A percentile compares a stretch with the other conserved stretches of the same genome.
Evolutionary conservation across 73 alveolate genomes (phyloP).

Genomic region (Paramecium tetraurelia): DNA sequence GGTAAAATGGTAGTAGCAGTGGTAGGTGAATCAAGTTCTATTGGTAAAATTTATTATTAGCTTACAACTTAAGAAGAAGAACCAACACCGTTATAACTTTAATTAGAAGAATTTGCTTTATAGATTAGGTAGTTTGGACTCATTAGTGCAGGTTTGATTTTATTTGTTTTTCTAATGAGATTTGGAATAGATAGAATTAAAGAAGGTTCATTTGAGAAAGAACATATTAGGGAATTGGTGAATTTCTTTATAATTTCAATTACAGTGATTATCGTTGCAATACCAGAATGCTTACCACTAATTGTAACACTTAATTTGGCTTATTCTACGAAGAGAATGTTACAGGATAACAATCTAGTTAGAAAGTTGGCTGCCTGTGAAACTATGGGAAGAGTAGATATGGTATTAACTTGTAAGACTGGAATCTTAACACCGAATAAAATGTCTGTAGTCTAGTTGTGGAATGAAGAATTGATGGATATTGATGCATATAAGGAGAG

Average conservation of each 20-base stretch:
- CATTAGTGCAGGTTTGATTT: constrained; percentile 80
- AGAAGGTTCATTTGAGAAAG: constrained; percentile 16
- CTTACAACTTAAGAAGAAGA: not conserved
- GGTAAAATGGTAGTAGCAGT: constrained; percentile 75
- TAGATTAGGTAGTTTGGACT: constrained; percentile 89
- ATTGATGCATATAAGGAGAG: constrained; percentile 30
- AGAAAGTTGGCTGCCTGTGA: constrained; percentile 83
- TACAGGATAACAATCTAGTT: constrained; percentile 74
- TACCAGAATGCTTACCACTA: constrained; percentile 81
- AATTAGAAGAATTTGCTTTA: constrained; percentile 88
- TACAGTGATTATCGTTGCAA: constrained; percentile 77
- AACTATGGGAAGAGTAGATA: constrained; percentile 92
- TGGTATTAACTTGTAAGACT: constrained; percentile 85
- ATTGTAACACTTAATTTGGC: constrained; percentile 78
- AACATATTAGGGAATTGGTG: constrained; percentile 63
- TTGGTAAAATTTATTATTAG: constrained; percentile 60
- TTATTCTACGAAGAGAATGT: constrained; percentile 80
- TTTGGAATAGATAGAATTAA: constrained; percentile 61
- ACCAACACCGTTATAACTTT: constrained; percentile 72
- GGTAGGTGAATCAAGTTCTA: constrained; percentile 72
- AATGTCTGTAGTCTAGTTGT: constrained; percentile 33
- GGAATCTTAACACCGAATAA: constrained; percentile 79
- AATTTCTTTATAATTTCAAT: constrained; percentile 67
- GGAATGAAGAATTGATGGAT: constrained; percentile 40
- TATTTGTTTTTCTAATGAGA: constrained; percentile 74